phyloP scores from a whole-genome alignment of 192 early-diverging fungal genomes.

The Rhizophagus clarus region DNA sequence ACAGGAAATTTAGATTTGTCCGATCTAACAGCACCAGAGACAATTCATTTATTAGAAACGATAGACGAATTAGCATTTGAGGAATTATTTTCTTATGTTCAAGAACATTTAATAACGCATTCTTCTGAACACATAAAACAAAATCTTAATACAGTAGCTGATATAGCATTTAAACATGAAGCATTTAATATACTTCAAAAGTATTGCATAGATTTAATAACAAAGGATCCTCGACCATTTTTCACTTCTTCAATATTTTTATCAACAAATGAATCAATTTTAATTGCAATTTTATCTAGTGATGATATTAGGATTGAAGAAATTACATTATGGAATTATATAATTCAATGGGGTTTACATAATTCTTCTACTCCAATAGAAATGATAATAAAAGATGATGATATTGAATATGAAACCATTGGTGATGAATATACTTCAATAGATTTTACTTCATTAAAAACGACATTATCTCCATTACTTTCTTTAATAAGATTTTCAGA shows the following conservation, averaged over 20 bases:
- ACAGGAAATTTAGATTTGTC: neutral
- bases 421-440: neutral
- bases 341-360: constrained; percentile 13
- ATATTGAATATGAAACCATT: neutral
- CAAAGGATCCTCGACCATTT: neutral
- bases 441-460: neutral
- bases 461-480: neutral
- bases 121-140: constrained; percentile 3
- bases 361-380: neutral
- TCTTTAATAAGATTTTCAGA: constrained; percentile 13
- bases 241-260: neutral
- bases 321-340: constrained; percentile 4
- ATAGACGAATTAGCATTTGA: constrained; percentile 16
- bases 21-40: neutral
- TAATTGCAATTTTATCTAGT: neutral
- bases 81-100: constrained; percentile 12
- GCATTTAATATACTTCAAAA: neutral
- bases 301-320: constrained; percentile 25
- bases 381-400: neutral
- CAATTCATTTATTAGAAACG: neutral
- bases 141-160: neutral
- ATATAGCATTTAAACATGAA: constrained; percentile 12
- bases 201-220: constrained; percentile 12
- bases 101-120: constrained; percentile 2
- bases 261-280: neutral